Evolutionary conservation across 306 rosid genomes (phyloP), one percentile per base, ranked within the genome.

Genomic region (Pueraria montana): DNA sequence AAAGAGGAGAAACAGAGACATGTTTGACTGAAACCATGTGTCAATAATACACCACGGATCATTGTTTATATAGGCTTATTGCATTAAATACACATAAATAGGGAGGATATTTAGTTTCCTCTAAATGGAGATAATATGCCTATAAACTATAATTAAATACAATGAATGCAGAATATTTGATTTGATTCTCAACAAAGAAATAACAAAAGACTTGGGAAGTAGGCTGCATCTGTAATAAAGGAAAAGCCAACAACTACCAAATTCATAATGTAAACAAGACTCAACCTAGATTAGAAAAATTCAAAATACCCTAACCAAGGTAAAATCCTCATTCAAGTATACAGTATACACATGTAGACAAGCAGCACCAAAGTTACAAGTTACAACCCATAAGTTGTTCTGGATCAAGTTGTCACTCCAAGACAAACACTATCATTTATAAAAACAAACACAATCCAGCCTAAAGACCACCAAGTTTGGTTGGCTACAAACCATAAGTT

Each of bases 361-460:
- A 32, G 32, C 12, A 16, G 70, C 70, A 63, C 43, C 10, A 63
- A 63, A 14, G 6, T 61, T 61, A 46, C 40, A 14, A 20, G 11
- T 61, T 61, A 46, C 27, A 46, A 61, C 11, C 62, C 45, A 27
- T 6, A 62, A 17, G 26, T 3, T 40, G 17, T 69, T 58, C 20
- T 16, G 32, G 61, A 59, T 20, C 12, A 36, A 72, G 40, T 16
- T 26, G 43, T 48, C 11, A 48, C 26, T 16, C 72, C 42, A 72
- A 72, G 72, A 72, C n/a, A 56, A 36, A 36, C 40, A 14, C 14
- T 36, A 49, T 20, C 50, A 48, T 65, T 65, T 38, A 63, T 62
- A 42, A 76, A 76, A 17, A 4, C 12, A 38, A 18, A 34, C 36
- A 27, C 8, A 48, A 48, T 36, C 77, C 3, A 62, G 8, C 14